Percentiles rank a stretch among this genome's conserved stretches.
Evolutionary conservation across 1,139 yeast genomes (phyloP).

Genomic region (Yamadazyma atlantica): DNA sequence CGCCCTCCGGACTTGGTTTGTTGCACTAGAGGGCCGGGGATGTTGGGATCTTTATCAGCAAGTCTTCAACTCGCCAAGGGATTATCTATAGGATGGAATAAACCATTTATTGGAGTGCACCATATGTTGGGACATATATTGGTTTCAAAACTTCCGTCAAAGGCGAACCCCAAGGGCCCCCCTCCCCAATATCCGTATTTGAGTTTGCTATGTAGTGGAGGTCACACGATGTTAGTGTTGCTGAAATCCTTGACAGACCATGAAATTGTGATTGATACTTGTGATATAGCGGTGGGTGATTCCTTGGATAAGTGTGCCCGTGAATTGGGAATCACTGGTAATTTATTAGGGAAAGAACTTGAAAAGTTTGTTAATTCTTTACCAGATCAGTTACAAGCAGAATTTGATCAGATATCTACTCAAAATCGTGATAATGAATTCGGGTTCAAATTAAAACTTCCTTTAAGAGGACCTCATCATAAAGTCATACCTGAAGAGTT

Average conservation of each 20-base stretch:
- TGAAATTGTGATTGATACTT: constrained; percentile 68
- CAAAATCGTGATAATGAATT: constrained; percentile 28
- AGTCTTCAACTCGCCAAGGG: constrained; percentile 89
- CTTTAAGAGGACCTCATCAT: constrained; percentile 35
- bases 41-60: constrained; percentile 84
- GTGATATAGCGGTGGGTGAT: constrained; percentile 93
- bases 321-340: constrained; percentile 74
- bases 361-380: constrained; percentile 54
- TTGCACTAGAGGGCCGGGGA: constrained; percentile 96
- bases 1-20: constrained; percentile 73
- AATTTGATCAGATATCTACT: constrained; percentile 23
- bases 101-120: constrained; percentile 85
- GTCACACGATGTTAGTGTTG: constrained; percentile 86
- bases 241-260: constrained; percentile 64
- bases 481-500: constrained; percentile 28
- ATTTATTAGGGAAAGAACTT: constrained; percentile 82
- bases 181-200: constrained; percentile 73
- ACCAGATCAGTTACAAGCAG: constrained; percentile 18
- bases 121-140: constrained; percentile 94
- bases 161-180: constrained; percentile 1
- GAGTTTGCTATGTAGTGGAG: constrained; percentile 86
- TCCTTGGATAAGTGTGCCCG: constrained; percentile 92
- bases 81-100: constrained; percentile 69
- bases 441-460: constrained; percentile 28
- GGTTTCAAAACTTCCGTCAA: constrained; percentile 60